Percentiles rank a stretch among this genome's conserved stretches.
Evolutionary conservation across 2,329 filamentous ascomycete species (phyloP).

Genomic region (Scorias spongiosa): DNA sequence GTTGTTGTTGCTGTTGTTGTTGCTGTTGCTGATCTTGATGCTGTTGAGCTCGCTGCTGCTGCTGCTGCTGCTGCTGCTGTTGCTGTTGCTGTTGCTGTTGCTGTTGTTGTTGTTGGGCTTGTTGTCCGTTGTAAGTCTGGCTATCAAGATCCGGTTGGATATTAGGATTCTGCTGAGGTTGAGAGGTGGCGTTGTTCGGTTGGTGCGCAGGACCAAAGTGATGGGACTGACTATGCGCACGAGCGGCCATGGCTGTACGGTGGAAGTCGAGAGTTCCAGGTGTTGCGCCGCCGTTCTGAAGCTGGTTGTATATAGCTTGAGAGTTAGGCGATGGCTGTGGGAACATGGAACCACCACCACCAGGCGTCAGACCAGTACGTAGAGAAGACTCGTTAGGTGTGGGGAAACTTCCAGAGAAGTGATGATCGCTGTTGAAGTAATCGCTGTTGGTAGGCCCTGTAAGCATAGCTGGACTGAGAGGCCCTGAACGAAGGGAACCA

Average conservation of each 20-base stretch:
- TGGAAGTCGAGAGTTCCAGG: slow-evolving; percentile 90
- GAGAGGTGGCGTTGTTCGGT: slow-evolving; percentile 25
- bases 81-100: slow-evolving; percentile 15
- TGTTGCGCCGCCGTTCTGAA: slow-evolving; percentile 69
- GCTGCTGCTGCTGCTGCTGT: slow-evolving; percentile 14
- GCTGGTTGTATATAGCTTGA: slow-evolving; percentile 63
- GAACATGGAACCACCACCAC: slow-evolving; percentile 95
- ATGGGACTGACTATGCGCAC: slow-evolving; percentile 37
- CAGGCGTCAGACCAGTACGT: slow-evolving; percentile 80
- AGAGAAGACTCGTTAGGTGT: slow-evolving; percentile 95
- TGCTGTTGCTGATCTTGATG: slow-evolving; percentile 2
- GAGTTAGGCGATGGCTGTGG: slow-evolving; percentile 79
- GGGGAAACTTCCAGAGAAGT: slow-evolving; percentile 71
- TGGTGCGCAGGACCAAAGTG: slow-evolving; percentile 17
- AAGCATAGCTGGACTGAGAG: slow-evolving; percentile 93
- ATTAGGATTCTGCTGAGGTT: slow-evolving; percentile 26
- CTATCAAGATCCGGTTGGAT: slow-evolving; percentile 23
- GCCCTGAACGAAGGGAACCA: slow-evolving; percentile 77
- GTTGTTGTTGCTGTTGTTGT: slow-evolving; percentile 18
- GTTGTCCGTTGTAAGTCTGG: slow-evolving; percentile 35
- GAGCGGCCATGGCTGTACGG: slow-evolving; percentile 72
- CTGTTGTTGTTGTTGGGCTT: slow-evolving; percentile 6
- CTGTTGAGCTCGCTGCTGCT: slow-evolving; percentile 1
- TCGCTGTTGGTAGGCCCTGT: slow-evolving; percentile 64
- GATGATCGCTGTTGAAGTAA: slow-evolving; percentile 62